A percentile compares a stretch with the other conserved stretches of the same genome.
Evolutionary conservation across 2,329 filamentous ascomycete species (phyloP).

Genomic region (Hypoxylon sp.): DNA sequence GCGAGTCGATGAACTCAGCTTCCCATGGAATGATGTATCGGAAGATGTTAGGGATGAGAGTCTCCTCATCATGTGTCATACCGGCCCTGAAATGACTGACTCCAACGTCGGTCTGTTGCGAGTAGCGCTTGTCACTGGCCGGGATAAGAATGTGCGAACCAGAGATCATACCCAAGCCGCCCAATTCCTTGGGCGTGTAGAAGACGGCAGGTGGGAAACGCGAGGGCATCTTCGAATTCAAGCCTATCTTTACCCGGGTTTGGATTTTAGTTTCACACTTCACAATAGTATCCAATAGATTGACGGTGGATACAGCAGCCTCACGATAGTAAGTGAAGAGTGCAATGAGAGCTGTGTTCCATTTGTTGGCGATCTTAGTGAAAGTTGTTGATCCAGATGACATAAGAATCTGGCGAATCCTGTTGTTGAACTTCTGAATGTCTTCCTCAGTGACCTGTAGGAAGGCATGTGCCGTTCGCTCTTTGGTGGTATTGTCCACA

Average conservation of each 20-base stretch:
- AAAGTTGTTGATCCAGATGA: conserved; percentile 99
- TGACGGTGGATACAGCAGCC: conserved; percentile 93
- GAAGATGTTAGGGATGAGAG: conserved; percentile 98
- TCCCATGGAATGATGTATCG: conserved; percentile 99
- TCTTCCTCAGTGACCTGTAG: conserved; percentile 97
- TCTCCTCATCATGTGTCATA: conserved; percentile 99
- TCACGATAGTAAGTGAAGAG: conserved; percentile 99
- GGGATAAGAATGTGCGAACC: conserved; percentile 98
- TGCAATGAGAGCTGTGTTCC: conserved; percentile 97
- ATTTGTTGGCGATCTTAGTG: conserved; percentile 99
- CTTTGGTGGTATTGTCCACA: conserved; percentile 95
- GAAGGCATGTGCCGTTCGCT: conserved; percentile 96
- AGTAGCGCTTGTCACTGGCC: conserved; percentile 97
- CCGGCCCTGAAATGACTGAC: conserved; percentile 96
- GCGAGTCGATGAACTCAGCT: conserved; percentile 97
- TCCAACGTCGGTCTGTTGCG: conserved; percentile 95
- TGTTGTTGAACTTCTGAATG: conserved; percentile 98
- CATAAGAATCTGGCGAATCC: conserved; percentile 98
- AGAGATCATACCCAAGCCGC: conserved; percentile 98
- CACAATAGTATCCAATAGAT: conserved; percentile 94
- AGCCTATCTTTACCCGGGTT: conserved; percentile 95
- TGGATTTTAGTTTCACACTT: conserved; percentile 99
- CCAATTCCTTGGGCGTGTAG: conserved; percentile 97
- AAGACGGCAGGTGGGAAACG: conserved; percentile 98
- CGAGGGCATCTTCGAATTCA: conserved; percentile 99